phyloP scores from a whole-genome alignment of 2,329 filamentous ascomycete species.

The Madurella mycetomatis region DNA sequence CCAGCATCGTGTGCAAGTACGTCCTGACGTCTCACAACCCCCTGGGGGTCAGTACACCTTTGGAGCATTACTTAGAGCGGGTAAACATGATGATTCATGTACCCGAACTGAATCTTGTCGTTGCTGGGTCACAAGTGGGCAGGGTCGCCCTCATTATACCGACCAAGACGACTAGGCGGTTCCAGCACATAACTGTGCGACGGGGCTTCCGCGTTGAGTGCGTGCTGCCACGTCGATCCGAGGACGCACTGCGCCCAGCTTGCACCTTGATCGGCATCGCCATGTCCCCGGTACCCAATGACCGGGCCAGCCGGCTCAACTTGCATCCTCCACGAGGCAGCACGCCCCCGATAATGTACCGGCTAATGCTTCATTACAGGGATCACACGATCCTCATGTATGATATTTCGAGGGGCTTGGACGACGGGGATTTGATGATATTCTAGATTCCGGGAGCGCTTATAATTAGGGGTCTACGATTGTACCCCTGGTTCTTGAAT shows the following conservation, averaged over 20 bases:
- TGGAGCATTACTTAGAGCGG: conserved; percentile 42
- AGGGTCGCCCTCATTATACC: conserved; percentile 59
- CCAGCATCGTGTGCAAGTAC: conserved; percentile 29
- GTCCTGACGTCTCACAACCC: conserved; percentile 31
- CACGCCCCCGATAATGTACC: conserved; percentile 44
- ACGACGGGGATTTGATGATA: conserved; percentile 22
- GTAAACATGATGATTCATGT: conserved; percentile 61
- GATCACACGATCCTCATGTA: conserved; percentile 68
- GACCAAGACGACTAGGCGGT: conserved; percentile 39
- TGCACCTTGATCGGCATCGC: conserved; percentile 63
- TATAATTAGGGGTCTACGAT: too few relatives aligned
- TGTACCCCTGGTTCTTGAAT: background rate
- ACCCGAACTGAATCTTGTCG: conserved; percentile 64
- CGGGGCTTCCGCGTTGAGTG: conserved; percentile 51
- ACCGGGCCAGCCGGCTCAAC: conserved; percentile 28
- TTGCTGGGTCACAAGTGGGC: conserved; percentile 63
- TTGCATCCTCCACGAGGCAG: conserved; percentile 18
- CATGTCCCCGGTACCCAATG: conserved; percentile 56
- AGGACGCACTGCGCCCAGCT: conserved; percentile 46
- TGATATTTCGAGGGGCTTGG: conserved; percentile 43
- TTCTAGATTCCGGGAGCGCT: conserved; percentile 11
- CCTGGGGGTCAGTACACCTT: conserved; percentile 20
- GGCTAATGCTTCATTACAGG: conserved; percentile 66
- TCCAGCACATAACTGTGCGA: conserved; percentile 26
- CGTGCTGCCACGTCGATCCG: conserved; percentile 43